A percentile compares a stretch with the other conserved stretches of the same genome.
Evolutionary conservation across 106 monocot species (phyloP).

Genomic region (Ottelia alismoides): DNA sequence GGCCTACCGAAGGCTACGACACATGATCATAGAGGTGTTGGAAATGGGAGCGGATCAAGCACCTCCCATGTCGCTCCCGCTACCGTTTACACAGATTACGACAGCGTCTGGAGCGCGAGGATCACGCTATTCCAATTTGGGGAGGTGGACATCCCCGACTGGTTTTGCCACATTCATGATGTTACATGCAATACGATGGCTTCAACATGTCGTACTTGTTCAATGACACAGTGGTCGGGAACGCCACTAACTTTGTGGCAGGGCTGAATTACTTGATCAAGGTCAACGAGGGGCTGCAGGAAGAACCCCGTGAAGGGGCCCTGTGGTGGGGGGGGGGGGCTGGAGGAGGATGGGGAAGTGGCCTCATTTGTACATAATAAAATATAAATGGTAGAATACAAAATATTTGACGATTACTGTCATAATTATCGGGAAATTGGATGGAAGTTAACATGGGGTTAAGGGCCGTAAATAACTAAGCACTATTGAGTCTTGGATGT

Average conservation of each 20-base stretch:
- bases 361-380: too few relatives aligned
- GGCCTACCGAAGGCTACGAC: constrained; percentile 17
- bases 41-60: constrained; percentile 21
- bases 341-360: too few relatives aligned
- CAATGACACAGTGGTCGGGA: constrained; percentile 44
- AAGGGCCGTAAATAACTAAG: too few relatives aligned
- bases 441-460: too few relatives aligned
- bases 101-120: constrained; percentile 21
- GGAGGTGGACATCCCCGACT: constrained; percentile 8
- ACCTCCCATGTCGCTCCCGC: constrained; percentile 1
- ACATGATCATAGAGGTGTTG: constrained; percentile 8
- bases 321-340: too few relatives aligned
- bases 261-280: constrained; percentile 49
- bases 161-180: constrained; percentile 13
- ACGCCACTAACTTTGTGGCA: constrained; percentile 43
- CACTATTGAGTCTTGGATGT: too few relatives aligned
- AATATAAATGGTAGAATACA: too few relatives aligned
- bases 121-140: constrained; percentile 22
- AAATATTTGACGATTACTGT: too few relatives aligned
- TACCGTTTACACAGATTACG: constrained; percentile 14
- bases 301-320: constrained; percentile 60
- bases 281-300: constrained; percentile 14
- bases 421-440: too few relatives aligned
- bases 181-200: constrained; percentile 2
- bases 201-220: constrained; percentile 28